Percentiles rank a stretch among this genome's conserved stretches.
Evolutionary conservation across 768 basidiomycete genomes (phyloP).

Genomic region (Mycena amicta): DNA sequence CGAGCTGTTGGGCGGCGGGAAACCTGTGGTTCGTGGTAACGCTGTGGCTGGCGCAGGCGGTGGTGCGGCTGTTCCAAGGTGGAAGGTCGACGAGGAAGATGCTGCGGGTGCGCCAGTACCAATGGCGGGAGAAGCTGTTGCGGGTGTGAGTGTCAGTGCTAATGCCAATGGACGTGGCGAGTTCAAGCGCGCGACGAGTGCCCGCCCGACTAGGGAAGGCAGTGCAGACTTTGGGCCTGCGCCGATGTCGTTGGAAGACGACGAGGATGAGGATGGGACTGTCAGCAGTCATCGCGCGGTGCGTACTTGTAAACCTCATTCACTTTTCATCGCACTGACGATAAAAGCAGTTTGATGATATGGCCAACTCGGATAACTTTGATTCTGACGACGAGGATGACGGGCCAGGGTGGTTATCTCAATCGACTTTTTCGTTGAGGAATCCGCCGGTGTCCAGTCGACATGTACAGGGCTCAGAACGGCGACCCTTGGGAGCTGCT

Average conservation of each 20-base stretch:
- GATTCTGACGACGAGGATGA: constrained; percentile 60
- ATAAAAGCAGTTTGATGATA: constrained; percentile 14
- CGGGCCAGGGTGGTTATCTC: constrained; percentile 79
- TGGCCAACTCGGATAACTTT: constrained; percentile 65
- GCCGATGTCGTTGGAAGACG: constrained; percentile 35
- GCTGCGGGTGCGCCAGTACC: too few relatives aligned
- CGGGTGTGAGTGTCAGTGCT: background rate
- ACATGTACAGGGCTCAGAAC: constrained; percentile 40
- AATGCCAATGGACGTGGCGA: constrained; percentile 49
- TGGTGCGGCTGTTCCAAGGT: constrained; percentile 39
- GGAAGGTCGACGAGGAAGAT: constrained; percentile 77
- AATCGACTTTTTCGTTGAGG: constrained; percentile 68
- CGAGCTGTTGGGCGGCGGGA: constrained; percentile 83
- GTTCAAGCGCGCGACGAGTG: constrained; percentile 52
- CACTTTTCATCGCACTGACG: too few relatives aligned
- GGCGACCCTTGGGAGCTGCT: constrained; percentile 41
- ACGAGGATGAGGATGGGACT: constrained; percentile 41
- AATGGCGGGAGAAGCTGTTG: constrained; percentile 13
- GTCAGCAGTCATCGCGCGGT: constrained; percentile 44
- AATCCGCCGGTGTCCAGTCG: constrained; percentile 51
- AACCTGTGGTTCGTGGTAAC: constrained; percentile 56
- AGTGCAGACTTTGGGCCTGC: constrained; percentile 70
- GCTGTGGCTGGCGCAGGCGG: constrained; percentile 29
- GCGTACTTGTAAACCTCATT: constrained; percentile 47
- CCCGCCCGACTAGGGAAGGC: constrained; percentile 47